Evolutionary conservation across 305 asterid genomes (phyloP).

Genomic region (Coffea humblotiana): DNA sequence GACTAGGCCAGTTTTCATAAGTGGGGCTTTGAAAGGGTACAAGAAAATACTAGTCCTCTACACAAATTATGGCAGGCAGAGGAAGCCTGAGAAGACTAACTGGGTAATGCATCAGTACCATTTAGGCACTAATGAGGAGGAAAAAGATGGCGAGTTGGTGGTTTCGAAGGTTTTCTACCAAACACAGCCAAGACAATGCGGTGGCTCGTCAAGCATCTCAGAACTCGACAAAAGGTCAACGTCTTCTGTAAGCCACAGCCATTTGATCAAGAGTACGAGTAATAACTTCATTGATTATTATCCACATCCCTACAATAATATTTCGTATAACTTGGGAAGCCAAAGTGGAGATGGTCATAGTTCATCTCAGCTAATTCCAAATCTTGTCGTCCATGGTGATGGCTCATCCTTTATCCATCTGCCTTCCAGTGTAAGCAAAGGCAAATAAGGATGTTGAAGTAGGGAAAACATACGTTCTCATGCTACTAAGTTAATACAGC

Average conservation of each 20-base stretch:
- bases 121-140: conserved; percentile 47
- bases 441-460: conserved; percentile 34
- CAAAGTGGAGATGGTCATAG: conserved; percentile 41
- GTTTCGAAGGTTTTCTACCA: conserved; percentile 47
- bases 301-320: conserved; percentile 14
- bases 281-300: conserved; percentile 47
- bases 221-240: conserved; percentile 20
- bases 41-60: conserved; percentile 50
- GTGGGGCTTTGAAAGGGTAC: conserved; percentile 42
- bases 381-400: conserved; percentile 56
- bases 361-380: conserved; percentile 46
- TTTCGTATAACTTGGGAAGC: conserved; percentile 34
- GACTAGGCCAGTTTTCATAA: conserved; percentile 36
- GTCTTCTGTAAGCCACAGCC: conserved; percentile 13
- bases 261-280: conserved; percentile 19
- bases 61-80: conserved; percentile 45
- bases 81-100: conserved; percentile 45
- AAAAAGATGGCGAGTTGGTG: conserved; percentile 44
- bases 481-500: conserved; percentile 10
- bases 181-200: conserved; percentile 48
- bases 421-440: conserved; percentile 75
- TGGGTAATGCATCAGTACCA: conserved; percentile 55
- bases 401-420: conserved; percentile 59
- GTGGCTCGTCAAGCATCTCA: conserved; percentile 37
- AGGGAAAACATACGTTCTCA: neutral